Evolutionary conservation across 805 yeast species (phyloP), one percentile per base, ranked within the genome.

Genomic region (Lachancea dasiensis): DNA sequence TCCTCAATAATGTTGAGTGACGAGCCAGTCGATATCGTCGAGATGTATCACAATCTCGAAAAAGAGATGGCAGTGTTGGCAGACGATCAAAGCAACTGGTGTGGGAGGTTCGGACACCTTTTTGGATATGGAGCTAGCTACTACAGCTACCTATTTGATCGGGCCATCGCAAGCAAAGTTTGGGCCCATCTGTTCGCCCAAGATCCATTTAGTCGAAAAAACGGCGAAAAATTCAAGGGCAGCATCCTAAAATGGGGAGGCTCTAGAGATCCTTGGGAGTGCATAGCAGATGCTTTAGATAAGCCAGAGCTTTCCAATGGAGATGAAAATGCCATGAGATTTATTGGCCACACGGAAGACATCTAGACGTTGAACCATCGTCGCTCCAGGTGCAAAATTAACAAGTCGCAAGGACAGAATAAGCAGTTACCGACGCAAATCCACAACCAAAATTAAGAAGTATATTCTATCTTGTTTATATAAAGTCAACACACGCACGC

Each of bases 81-180:
- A 2, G 90, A 85, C 48, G 61, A 68, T 14, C 65, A 73, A 46
- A 79, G 95, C 1, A 80, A 79, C 18, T 89, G 97, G 95, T 94
- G 86, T 40, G 97, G 95, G 1, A 86, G 81, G 54, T 89, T 92
- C 61, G 95, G 96, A 1, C 98, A 92, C 55, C 64, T 92, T 27
- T 84, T 82, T 49, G 86, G 95, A 0, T 92, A 92, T 54, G 97
- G 97, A 1, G 85, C 97, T 0, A 84, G 89, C 1, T 92, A 92
- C 56, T 92, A 92, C 63, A 83, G 95, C 21, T 92, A 92, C 56
- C 61, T 92, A 36, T 72, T 92, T 39, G 98, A 92, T 61, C 65
- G 97, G 27, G 96, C 95, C 5, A 84, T 92, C 46, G 97, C 97
- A 0, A 76, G 86, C 18, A 79, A 78, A 52, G 73, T 90, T 2